These are phyloP conservation scores for Suillus plorans DNA, from an alignment of 768 basidiomycete species.

Conservation along the genomic window DNA sequence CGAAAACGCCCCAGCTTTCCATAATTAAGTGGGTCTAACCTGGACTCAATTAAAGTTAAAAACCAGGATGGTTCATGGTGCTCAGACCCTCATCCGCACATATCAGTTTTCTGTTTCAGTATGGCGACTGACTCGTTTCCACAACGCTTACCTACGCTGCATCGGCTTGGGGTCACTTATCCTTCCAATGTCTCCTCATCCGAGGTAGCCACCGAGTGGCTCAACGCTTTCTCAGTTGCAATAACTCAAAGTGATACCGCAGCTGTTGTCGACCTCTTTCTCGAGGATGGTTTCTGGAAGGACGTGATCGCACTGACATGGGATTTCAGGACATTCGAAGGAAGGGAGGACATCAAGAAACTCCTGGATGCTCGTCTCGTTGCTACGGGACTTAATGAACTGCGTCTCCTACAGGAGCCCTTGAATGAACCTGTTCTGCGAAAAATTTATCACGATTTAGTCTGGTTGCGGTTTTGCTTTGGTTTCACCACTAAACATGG, in stretches of 20 bases:
- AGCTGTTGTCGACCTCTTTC: conserved; percentile 26
- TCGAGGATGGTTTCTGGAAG: conserved; percentile 44
- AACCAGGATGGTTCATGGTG: too few species aligned
- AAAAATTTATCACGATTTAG: conserved; percentile 52
- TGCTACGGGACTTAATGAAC: conserved; percentile 19
- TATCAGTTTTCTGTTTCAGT: not conserved
- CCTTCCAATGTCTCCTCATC: conserved; percentile 18
- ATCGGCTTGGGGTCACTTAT: conserved; percentile 23
- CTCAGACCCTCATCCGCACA: not conserved
- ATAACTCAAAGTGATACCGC: conserved; percentile 17
- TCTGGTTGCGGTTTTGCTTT: conserved; percentile 57
- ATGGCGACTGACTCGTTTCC: conserved; percentile 11
- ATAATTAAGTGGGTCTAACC: too few species aligned
- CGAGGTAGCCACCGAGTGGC: conserved; percentile 25
- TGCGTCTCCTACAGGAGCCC: conserved; percentile 19
- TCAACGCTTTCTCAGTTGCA: conserved; percentile 24
- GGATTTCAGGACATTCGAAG: conserved; percentile 53
- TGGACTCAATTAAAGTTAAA: too few species aligned
- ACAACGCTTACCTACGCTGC: conserved; percentile 30
- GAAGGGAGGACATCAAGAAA: conserved; percentile 34
- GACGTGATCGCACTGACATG: conserved; percentile 54
- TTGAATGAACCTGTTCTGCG: conserved; percentile 33
- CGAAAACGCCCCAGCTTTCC: too few species aligned
- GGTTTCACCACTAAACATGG: conserved; percentile 53
- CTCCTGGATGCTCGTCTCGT: conserved; percentile 41